Evolutionary conservation across 345 rosid species (phyloP).

Genomic region (Atalantia buxifolia): DNA sequence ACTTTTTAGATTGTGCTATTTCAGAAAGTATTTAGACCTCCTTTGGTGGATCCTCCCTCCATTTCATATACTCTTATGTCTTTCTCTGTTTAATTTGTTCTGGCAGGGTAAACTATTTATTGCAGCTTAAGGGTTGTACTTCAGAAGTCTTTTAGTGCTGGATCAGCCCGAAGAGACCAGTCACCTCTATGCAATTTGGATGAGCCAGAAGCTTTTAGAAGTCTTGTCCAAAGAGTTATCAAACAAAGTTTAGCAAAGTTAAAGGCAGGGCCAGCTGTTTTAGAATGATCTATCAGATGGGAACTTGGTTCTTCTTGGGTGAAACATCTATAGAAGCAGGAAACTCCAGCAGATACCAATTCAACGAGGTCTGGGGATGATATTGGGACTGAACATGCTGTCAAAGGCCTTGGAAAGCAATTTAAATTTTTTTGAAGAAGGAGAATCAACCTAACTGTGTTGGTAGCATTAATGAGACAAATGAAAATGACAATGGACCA

Average conservation of each 20-base stretch:
- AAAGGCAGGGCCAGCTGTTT: constrained; percentile 27
- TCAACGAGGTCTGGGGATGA: constrained; percentile 25
- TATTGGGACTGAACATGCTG: constrained; percentile 30
- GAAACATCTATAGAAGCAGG: constrained; percentile 63
- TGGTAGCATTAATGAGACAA: constrained; percentile 20
- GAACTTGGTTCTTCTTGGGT: constrained; percentile 71
- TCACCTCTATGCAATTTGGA: constrained; percentile 23
- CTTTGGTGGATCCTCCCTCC: neutral
- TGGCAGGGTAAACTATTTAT: constrained; percentile 2
- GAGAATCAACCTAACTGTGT: constrained; percentile 16
- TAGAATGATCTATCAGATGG: constrained; percentile 51
- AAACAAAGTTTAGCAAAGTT: constrained; percentile 42
- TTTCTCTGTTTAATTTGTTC: constrained; percentile 2
- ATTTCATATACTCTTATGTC: neutral
- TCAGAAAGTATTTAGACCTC: neutral
- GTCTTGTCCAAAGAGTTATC: constrained; percentile 32
- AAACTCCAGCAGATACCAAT: constrained; percentile 30
- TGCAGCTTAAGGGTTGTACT: constrained; percentile 61
- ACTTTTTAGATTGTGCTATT: neutral
- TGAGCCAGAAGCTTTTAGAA: constrained; percentile 22
- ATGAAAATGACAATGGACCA: constrained; percentile 23
- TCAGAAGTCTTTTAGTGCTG: constrained; percentile 31
- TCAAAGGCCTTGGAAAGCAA: constrained; percentile 70
- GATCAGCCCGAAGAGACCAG: constrained; percentile 33
- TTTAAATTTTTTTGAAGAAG: constrained; percentile 47